Base-by-base conservation (phyloP, 2,329 filamentous ascomycete genomes). In the Grosmannia penicillata region DNA sequence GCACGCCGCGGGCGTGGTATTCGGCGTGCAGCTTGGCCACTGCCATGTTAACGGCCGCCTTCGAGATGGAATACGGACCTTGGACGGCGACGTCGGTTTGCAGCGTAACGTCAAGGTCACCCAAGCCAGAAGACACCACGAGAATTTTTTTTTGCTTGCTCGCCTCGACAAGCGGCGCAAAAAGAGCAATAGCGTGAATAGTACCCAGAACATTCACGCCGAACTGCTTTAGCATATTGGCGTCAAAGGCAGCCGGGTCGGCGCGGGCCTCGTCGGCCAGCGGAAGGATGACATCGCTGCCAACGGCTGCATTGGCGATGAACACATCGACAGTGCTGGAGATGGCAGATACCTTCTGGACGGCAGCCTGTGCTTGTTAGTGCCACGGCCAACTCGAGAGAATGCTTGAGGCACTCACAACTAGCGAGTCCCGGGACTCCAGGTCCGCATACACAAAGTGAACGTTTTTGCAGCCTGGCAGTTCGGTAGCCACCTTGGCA, bases 101-200 rank as follows among this genome's bases (percentile, higher is more conserved):
- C 11, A 53, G 55, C 39, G 55, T 57, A 2, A 69, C 38, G 2
- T 68, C 61, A 0, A 56, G 15, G 41, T 75, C 70, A 0, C 62
- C 65, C 30, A 61, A 40, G 18, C 68, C 70, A 0, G 51, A 63
- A 7, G 64, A 61, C 6, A 77, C 60, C 18, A 59, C 47, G 21
- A 70, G 59, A n/a, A 73, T 56, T 48, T 76, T 76, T 51, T 75
- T 76, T 11, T 43, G 48, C 1, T 52, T 47, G 5, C 72, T 63
- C 33, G 68, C 63, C 2, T 58, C 52, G 24, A 78, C 53, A 0
- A 75, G 57, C 0, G 73, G 70, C 1, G 70, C 33, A 48, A 71
- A 73, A 1, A 63, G 46, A 45, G 68, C 68, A 51, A 69, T 63
- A 0, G 72, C 57, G 43, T 73, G 60, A 39, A 75, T 54, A 36